Conservation (phyloP, 805 yeast species). For the Sporopachydermia quercuum region DNA sequence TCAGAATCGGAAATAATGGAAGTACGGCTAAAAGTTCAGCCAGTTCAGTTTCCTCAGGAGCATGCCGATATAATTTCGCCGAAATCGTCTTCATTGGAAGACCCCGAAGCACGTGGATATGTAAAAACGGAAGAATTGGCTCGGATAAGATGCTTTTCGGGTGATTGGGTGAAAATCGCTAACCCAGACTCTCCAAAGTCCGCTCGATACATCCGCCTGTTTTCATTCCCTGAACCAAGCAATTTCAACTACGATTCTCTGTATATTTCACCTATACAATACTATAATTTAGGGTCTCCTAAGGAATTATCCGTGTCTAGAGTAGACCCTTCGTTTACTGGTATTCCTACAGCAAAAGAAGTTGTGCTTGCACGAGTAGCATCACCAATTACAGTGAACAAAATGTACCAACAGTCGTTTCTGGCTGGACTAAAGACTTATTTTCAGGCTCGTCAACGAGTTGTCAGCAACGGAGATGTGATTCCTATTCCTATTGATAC, state of each 20-base stretch:
- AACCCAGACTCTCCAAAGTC: constrained; percentile 4
- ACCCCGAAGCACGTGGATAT: constrained; percentile 29
- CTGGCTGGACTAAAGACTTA: constrained; percentile 43
- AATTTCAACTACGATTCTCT: constrained; percentile 23
- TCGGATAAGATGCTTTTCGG: constrained; percentile 48
- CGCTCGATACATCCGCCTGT: constrained; percentile 28
- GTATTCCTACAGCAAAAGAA: constrained; percentile 36
- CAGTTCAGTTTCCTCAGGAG: constrained; percentile 2
- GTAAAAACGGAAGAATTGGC: constrained; percentile 36
- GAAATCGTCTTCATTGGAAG: constrained; percentile 22
- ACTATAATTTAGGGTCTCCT: constrained; percentile 31
- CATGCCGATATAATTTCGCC: constrained; percentile 6
- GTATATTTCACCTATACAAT: constrained; percentile 49
- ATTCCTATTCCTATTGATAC: constrained; percentile 73
- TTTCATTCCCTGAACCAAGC: constrained; percentile 55
- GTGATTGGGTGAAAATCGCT: constrained; percentile 38
- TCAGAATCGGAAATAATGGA: constrained; percentile 3
- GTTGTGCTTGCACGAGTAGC: constrained; percentile 54
- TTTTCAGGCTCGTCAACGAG: constrained; percentile 42
- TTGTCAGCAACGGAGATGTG: constrained; percentile 49
- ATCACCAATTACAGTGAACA: constrained; percentile 54
- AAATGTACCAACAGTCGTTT: constrained; percentile 44
- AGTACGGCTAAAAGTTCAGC: constrained; percentile 2
- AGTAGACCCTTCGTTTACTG: constrained; percentile 11
- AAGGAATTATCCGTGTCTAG: constrained; percentile 11